phyloP scores from a whole-genome alignment of 306 rosid species.

The Citrullus amarus region DNA sequence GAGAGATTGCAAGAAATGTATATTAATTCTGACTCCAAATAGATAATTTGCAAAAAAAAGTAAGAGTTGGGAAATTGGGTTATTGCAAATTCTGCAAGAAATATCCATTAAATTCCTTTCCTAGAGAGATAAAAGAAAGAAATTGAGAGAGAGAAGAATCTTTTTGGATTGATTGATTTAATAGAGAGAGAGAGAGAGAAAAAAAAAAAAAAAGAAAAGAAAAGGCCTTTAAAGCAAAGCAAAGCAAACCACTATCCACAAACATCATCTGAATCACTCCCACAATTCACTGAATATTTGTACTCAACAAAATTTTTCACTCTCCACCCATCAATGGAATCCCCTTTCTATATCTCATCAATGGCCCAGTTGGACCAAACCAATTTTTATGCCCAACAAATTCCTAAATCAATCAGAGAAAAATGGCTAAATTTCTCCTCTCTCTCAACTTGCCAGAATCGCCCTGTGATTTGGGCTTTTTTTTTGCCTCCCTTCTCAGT shows the following conservation, averaged over 20 bases:
- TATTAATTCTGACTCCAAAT: no score
- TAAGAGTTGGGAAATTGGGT: no score
- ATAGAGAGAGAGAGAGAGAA: background rate
- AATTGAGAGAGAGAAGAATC: background rate
- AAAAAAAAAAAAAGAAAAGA: background rate
- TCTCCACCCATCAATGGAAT: background rate
- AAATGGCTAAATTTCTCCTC: slow-evolving; percentile 39
- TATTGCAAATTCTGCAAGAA: no score
- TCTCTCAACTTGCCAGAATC: slow-evolving; percentile 25
- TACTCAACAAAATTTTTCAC: background rate
- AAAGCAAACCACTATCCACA: background rate
- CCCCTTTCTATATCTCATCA: slow-evolving; percentile 27
- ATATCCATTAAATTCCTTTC: no score
- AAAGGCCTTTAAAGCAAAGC: background rate
- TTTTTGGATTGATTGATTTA: background rate
- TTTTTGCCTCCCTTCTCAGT: slow-evolving; percentile 38
- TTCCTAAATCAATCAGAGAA: slow-evolving; percentile 16
- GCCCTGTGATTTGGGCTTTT: slow-evolving; percentile 91
- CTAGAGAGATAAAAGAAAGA: background rate
- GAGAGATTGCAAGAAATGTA: no score
- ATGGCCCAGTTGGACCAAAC: slow-evolving; percentile 99
- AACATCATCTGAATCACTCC: background rate
- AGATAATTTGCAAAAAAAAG: no score
- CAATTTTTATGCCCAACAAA: slow-evolving; percentile 56
- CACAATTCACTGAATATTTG: background rate